These are phyloP conservation scores for Gossypium stocksii DNA, from an alignment of 345 rosid genomes.

Conservation along the genomic window DNA sequence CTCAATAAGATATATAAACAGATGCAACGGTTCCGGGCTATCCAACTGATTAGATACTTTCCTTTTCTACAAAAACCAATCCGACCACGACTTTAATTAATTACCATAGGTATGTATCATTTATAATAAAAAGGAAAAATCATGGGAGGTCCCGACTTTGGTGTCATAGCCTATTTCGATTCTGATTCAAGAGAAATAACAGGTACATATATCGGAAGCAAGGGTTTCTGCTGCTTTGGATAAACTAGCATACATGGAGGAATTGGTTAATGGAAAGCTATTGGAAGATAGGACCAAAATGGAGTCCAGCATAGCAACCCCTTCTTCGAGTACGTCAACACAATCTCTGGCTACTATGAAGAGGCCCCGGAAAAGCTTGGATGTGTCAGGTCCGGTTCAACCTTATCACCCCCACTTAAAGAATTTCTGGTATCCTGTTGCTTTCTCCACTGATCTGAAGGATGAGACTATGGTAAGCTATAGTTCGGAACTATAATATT, in stretches of 20 bases:
- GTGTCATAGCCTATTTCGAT: conserved; percentile 14
- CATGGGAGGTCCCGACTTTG: background rate
- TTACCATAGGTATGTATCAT: background rate
- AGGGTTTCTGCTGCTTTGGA: conserved; percentile 87
- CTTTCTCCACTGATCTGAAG: conserved; percentile 79
- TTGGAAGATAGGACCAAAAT: conserved; percentile 52
- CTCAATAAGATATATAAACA: background rate
- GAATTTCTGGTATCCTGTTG: conserved; percentile 95
- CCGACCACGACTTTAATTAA: background rate
- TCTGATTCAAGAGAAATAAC: conserved; percentile 25
- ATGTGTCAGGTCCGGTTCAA: conserved; percentile 90
- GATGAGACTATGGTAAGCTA: conserved; percentile 78
- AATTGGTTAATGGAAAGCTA: conserved; percentile 73
- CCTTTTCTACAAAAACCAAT: background rate
- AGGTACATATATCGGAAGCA: conserved; percentile 98
- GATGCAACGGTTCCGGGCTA: background rate
- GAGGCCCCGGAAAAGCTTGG: conserved; percentile 58
- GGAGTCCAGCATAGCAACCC: conserved; percentile 36
- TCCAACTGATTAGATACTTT: background rate
- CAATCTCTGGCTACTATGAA: conserved; percentile 37
- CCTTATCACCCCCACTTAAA: conserved; percentile 64
- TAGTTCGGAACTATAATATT: background rate
- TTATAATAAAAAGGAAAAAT: background rate
- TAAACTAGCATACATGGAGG: conserved; percentile 94
- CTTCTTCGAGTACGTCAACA: conserved; percentile 46